Base-by-base conservation (phyloP, 2,329 filamentous ascomycete species). In the Trichophyton verrucosum region DNA sequence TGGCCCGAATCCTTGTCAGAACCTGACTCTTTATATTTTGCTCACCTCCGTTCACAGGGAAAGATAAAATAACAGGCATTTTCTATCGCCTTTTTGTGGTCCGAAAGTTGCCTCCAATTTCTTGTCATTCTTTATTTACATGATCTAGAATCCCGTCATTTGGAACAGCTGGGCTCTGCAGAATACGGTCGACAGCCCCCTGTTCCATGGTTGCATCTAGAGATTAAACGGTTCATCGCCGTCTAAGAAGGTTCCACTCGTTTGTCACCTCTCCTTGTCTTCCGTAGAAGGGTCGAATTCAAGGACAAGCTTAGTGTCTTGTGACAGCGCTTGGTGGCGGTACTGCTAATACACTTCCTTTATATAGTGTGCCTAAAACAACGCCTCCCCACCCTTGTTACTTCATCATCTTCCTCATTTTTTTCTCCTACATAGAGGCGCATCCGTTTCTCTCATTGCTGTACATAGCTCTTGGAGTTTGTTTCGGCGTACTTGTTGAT, bases 291-390 rank as follows among this genome's bases (percentile, higher is more conserved):
- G 33, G 33, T 13, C 33, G 33, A 55, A 27, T 17, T n/a, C 24
- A 24, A 30, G 15, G 27, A 24, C 46, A 51, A 51, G 46, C 46
- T 51, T 51, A 7, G 46, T 55, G 51, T 55, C 51, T 55, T 55
- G 51, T 55, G 51, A 55, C 51, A n/a, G 51, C 27, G n/a, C 15
- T 55, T 9, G 51, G 51, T 55, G 51, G 51, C 51, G 51, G 51
- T 36, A n/a, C 9, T 30, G 22, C 49, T 33, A 24, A 53, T 30
- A 30, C 22, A 22, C 13, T 33, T 15, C 15, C n/a, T 24, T 36
- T 36, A 15, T 27, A 55, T 33, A 55, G 27, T 30, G 38, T n/a
- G 38, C 27, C 33, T 13, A 9, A 44, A 55, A 7, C 13, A 30
- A 53, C 20, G 49, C 22, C 22, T 24, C 49, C 49, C 49, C 49